Evolutionary conservation across 148 eudicot genomes (phyloP).

Genomic region (Amaranthus hypochondriacus): DNA sequence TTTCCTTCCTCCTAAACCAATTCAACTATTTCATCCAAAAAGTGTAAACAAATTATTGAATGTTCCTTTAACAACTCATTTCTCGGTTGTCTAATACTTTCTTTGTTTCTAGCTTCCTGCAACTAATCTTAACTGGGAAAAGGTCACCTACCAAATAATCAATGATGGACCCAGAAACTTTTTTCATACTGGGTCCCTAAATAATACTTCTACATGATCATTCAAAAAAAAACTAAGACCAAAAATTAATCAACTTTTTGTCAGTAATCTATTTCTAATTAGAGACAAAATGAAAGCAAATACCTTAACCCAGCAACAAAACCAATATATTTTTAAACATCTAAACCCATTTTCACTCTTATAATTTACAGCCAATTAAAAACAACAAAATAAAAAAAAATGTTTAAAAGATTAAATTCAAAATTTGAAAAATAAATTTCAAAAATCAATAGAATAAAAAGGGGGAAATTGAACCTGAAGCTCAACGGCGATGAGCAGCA

Average conservation of each 20-base stretch:
- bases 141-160: constrained; percentile 16
- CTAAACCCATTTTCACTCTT: not conserved
- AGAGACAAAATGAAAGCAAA: not conserved
- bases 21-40: not conserved
- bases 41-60: not conserved
- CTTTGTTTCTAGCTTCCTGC: constrained; percentile 11
- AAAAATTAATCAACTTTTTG: not conserved
- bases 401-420: not conserved
- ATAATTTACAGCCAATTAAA: not conserved
- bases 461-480: not conserved
- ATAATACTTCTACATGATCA: not conserved
- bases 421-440: not conserved
- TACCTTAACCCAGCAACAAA: not conserved
- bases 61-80: not conserved
- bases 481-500: not conserved
- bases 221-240: not conserved
- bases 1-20: not conserved
- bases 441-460: not conserved
- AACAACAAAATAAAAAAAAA: not conserved
- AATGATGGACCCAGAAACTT: constrained; percentile 5
- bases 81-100: not conserved
- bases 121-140: constrained; percentile 7
- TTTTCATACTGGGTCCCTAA: not conserved
- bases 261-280: not conserved
- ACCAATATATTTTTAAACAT: not conserved